Base-by-base conservation (phyloP, 306 rosid species). In the Spatholobus suberectus region DNA sequence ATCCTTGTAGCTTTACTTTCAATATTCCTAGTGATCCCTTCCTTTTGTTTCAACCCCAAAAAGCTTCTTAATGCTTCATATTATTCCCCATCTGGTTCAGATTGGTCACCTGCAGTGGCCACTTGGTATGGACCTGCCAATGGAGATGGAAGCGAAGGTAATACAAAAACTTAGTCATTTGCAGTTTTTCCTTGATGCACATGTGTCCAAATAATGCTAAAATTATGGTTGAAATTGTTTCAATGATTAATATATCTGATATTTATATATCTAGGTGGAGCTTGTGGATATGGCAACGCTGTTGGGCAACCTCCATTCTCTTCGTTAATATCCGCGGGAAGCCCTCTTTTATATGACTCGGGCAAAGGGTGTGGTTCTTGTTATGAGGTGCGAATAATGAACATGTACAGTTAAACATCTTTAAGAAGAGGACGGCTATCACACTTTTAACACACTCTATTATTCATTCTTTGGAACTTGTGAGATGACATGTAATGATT, bases 341-440 rank as follows among this genome's bases (percentile, higher is more conserved):
- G 95, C 8, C 91, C 97, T 9, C 81, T 88, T 2, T 67, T 95
- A 70, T 95, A 27, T 79, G 62, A 87, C 4, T 73, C 87, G 0
- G 98, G 97, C 41, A 72, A 85, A 86, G 98, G 91, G 12, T 95
- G 98, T 55, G 98, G 98, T 23, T 85, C 91, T 68, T 95, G 98
- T 61, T 95, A 93, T 73, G 88, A 92, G 97, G 97, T 91, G 23
- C 27, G 18, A 38, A 62, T 3, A 3, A 20, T 5, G 2, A 49
- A 5, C 13, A 35, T 29, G 18, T 20, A 12, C 14, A 2, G 5
- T 51, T 18, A 72, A n/a, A 24, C 29, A 12, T 34, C 12, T 43
- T 43, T 15, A 1, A 43, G n/a, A 23, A 40, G 4, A 29, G 70
- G 24, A 67, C 8, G 14, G 4, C 15, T 9, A 3, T 37, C 6